A percentile compares a stretch with the other conserved stretches of the same genome.
Conservation (phyloP, 2,329 filamentous ascomycete species). For the Pestalotiopsis sp. region DNA sequence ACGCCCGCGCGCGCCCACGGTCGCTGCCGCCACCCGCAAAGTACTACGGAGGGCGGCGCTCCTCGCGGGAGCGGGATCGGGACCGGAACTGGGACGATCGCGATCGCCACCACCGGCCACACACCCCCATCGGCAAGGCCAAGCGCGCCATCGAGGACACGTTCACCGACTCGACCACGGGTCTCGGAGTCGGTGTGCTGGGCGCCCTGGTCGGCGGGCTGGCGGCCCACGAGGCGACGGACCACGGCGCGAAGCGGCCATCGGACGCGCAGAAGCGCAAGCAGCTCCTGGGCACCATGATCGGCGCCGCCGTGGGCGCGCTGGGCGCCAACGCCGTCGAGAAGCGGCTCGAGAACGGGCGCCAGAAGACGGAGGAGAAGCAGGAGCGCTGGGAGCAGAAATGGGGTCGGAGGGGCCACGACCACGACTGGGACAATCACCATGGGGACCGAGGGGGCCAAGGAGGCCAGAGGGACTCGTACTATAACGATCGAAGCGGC, state of each 20-base stretch:
- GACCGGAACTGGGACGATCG: conserved; percentile 27
- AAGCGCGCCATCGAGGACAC: conserved; percentile 45
- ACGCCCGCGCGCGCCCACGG: conserved; percentile 28
- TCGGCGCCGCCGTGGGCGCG: conserved; percentile 58
- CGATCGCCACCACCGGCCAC: conserved; percentile 4
- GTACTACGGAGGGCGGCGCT: conserved; percentile 15
- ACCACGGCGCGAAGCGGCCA: conserved; percentile 26
- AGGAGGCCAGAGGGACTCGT: conserved; percentile 19
- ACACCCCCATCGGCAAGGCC: conserved; percentile 40
- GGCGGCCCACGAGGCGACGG: conserved; percentile 50
- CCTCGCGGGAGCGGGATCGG: conserved; percentile 18
- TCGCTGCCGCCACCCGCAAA: conserved; percentile 28
- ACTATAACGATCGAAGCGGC: conserved; percentile 6
- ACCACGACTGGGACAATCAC: conserved; percentile 16
- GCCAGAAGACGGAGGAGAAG: conserved; percentile 27
- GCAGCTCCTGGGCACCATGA: conserved; percentile 50
- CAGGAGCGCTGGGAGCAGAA: conserved; percentile 30
- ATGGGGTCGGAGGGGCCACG: conserved; percentile 28
- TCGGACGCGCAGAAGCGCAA: conserved; percentile 35
- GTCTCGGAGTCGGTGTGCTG: conserved; percentile 54
- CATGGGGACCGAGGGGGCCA: conserved; percentile 20
- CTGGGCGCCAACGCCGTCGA: conserved; percentile 50
- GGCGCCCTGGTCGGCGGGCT: conserved; percentile 59
- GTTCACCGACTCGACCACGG: conserved; percentile 51
- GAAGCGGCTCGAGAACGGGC: conserved; percentile 32